Evolutionary conservation across 2,329 filamentous ascomycete genomes (phyloP).

Genomic region (Venturia pyrina): DNA sequence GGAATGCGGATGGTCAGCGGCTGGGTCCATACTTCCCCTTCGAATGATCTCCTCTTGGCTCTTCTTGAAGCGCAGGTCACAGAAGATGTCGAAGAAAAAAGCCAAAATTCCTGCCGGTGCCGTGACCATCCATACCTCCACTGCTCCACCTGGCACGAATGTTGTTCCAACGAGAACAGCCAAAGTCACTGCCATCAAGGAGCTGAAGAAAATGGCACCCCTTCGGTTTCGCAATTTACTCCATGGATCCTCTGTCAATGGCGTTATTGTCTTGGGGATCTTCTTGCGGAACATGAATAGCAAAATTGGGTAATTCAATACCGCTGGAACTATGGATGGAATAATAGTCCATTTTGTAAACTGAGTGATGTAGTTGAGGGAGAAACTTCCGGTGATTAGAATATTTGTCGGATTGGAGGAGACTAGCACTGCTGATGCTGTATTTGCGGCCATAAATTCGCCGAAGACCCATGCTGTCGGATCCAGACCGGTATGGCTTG

Average conservation of each 20-base stretch:
- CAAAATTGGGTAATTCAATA: not conserved
- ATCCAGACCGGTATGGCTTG: not conserved
- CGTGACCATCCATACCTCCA: not conserved
- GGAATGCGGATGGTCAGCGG: not conserved
- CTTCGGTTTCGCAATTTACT: constrained; percentile 1
- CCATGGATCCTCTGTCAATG: not conserved
- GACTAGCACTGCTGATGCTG: not conserved
- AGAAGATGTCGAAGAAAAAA: not conserved
- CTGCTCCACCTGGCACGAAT: not conserved
- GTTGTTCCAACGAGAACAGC: not conserved
- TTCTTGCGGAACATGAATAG: constrained; percentile 2
- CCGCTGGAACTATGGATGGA: not conserved
- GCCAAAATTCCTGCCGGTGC: not conserved
- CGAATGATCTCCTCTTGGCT: not conserved
- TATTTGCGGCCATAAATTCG: constrained; percentile 4
- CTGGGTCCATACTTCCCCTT: not conserved
- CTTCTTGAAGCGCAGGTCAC: not conserved
- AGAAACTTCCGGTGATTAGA: not conserved
- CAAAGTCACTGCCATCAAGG: not conserved
- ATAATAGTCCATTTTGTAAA: constrained; percentile 1
- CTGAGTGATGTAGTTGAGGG: not conserved
- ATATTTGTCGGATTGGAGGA: constrained; percentile 3
- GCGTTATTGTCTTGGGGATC: not conserved
- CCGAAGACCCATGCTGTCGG: not conserved
- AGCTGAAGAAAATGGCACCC: not conserved